Evolutionary conservation across 768 basidiomycete genomes (phyloP).

Genomic region (Suillus luteus): DNA sequence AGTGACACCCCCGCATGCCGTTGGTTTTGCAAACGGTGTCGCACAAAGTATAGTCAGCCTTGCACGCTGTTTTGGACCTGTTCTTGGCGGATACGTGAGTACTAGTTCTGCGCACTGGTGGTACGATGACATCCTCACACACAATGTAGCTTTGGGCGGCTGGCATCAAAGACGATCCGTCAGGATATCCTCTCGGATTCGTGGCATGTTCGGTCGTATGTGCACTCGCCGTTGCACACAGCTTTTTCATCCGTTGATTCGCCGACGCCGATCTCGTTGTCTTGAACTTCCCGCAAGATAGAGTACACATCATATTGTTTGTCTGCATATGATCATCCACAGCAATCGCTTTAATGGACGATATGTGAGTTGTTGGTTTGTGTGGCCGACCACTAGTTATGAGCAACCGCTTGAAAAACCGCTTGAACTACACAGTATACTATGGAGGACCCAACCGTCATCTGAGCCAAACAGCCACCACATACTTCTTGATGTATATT

Average conservation of each 20-base stretch:
- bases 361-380: not conserved
- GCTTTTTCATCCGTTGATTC: conserved; percentile 67
- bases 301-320: not conserved
- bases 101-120: not conserved
- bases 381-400: not conserved
- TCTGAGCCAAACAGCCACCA: no score
- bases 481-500: no score
- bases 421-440: not conserved
- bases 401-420: not conserved
- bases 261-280: not conserved
- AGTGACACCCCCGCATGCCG: conserved; percentile 90
- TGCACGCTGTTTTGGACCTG: conserved; percentile 87
- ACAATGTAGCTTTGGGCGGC: conserved; percentile 65
- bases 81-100: conserved; percentile 77
- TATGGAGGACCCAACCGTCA: no score
- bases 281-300: not conserved
- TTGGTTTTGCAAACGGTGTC: conserved; percentile 92
- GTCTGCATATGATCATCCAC: not conserved
- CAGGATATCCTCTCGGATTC: conserved; percentile 77
- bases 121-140: conserved; percentile 13
- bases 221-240: conserved; percentile 63
- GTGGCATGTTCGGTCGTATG: conserved; percentile 64
- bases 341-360: not conserved
- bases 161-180: conserved; percentile 66
- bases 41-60: conserved; percentile 95